Evolutionary conservation across 768 basidiomycete species (phyloP).

Genomic region (Trametes maxima): DNA sequence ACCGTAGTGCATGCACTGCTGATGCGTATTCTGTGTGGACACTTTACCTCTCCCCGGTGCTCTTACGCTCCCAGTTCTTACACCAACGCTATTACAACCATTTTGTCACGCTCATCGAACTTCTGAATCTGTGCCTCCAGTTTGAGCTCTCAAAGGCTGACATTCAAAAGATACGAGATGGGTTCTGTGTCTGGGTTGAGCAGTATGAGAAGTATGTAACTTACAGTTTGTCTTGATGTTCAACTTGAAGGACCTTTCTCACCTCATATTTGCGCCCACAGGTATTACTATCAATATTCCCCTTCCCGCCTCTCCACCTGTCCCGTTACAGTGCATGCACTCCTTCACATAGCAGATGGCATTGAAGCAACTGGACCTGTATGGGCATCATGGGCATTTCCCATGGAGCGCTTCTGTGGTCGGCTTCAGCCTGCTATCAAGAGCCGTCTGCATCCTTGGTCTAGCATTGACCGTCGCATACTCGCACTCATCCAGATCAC

Average conservation of each 20-base stretch:
- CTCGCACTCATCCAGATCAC: not conserved
- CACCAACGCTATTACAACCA: slow-evolving; percentile 41
- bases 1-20: slow-evolving; percentile 24
- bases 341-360: slow-evolving; percentile 31
- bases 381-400: slow-evolving; percentile 32
- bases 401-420: slow-evolving; percentile 31
- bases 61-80: slow-evolving; percentile 38
- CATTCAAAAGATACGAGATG: slow-evolving; percentile 33
- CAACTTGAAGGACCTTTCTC: not conserved
- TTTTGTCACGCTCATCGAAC: slow-evolving; percentile 40
- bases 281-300: slow-evolving; percentile 32
- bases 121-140: slow-evolving; percentile 40
- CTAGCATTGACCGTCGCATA: slow-evolving; percentile 16
- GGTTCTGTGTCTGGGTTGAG: slow-evolving; percentile 29
- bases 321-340: slow-evolving; percentile 34
- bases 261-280: slow-evolving; percentile 5
- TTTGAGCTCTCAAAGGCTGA: slow-evolving; percentile 35
- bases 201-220: slow-evolving; percentile 38
- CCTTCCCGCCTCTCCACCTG: slow-evolving; percentile 30
- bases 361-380: slow-evolving; percentile 28
- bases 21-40: slow-evolving; percentile 40
- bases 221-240: not conserved
- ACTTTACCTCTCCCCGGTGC: slow-evolving; percentile 39
- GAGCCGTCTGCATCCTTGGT: slow-evolving; percentile 18
- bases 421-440: slow-evolving; percentile 21